Evolutionary conservation across 2,329 filamentous ascomycete genomes (phyloP), one percentile per base, ranked within the genome.

Genomic region (Penicillium hesseltinei): DNA sequence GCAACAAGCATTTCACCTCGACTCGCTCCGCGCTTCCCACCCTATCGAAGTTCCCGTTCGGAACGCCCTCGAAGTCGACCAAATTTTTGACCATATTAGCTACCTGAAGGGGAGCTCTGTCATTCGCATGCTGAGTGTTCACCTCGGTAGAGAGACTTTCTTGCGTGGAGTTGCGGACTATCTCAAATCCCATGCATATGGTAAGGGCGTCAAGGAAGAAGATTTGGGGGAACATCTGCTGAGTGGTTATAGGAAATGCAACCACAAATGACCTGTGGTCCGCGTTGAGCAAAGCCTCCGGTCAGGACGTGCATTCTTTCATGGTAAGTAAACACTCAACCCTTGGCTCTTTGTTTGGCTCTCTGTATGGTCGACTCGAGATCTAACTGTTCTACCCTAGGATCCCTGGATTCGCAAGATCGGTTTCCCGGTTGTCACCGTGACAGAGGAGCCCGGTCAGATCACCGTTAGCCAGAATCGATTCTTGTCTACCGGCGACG

Each of bases 31-130:
- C 46, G 90, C 91, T 42, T 96, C 92, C 49, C 94, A 99, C 75
- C 90, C 94, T 9, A 97, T 99, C 65, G 93, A 99, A 75, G 94
- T 99, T 7, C 90, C 92, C 0, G 94, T 99, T 31, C 88, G 87
- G 66, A 92, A 97, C 73, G 94, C 92, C 31, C 84, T 97, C 11
- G 94, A 97, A 67, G 91, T 97, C 63, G 95, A 97, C 75, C 94
- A 99, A 75, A 96, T 97, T 64, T 99, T 99, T 71, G 94, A 99
- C 73, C 85, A 88, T 73, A 97, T 99, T 76, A 95, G 90, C 77
- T 99, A 97, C 73, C 82, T 95, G 61, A 97, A 99, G 80, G 94
- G 94, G 36, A 96, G 91, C 78, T 96, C 93, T 2, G 90, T 94
- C 58, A 94, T 99, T 70, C 89, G 94, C 70, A 99, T 99, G 94